Conservation (phyloP, 2,329 filamentous ascomycete species). For the Mycosphaerella arachidis region DNA sequence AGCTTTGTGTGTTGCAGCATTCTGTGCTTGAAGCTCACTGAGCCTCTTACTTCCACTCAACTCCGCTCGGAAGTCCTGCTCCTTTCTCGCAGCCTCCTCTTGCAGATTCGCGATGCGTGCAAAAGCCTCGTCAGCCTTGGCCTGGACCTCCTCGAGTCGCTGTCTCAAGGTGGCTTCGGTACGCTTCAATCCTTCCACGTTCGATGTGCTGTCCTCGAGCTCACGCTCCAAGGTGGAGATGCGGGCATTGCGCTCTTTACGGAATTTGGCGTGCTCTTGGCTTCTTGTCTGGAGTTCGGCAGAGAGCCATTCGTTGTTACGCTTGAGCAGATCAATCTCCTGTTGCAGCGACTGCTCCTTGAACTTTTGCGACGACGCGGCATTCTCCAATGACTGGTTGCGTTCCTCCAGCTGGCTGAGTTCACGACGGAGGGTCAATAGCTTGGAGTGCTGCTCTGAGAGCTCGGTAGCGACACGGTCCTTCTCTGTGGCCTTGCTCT, state of each 20-base stretch:
- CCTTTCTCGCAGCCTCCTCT: slow-evolving; percentile 73
- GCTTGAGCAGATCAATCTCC: slow-evolving; percentile 81
- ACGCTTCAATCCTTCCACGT: slow-evolving; percentile 70
- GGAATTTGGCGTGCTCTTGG: slow-evolving; percentile 79
- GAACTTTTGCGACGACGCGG: slow-evolving; percentile 78
- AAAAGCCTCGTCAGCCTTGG: slow-evolving; percentile 81
- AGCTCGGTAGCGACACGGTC: slow-evolving; percentile 82
- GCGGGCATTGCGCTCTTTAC: slow-evolving; percentile 89
- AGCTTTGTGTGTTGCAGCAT: slow-evolving; percentile 66
- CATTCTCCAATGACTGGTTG: slow-evolving; percentile 74
- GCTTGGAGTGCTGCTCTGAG: slow-evolving; percentile 82
- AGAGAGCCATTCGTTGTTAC: slow-evolving; percentile 91
- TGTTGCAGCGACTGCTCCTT: slow-evolving; percentile 85
- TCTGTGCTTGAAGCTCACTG: slow-evolving; percentile 74
- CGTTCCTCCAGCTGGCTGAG: slow-evolving; percentile 76
- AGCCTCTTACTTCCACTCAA: slow-evolving; percentile 75
- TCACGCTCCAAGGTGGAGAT: slow-evolving; percentile 84
- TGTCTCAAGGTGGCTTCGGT: slow-evolving; percentile 76
- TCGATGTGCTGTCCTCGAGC: slow-evolving; percentile 77
- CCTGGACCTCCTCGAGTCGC: slow-evolving; percentile 75
- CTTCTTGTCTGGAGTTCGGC: slow-evolving; percentile 86
- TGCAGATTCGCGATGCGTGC: slow-evolving; percentile 78
- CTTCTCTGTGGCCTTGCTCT: slow-evolving; percentile 82
- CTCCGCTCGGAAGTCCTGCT: slow-evolving; percentile 83
- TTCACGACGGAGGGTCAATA: slow-evolving; percentile 76